Conservation (phyloP, 306 rosid genomes). For the Corylus heterophylla region DNA sequence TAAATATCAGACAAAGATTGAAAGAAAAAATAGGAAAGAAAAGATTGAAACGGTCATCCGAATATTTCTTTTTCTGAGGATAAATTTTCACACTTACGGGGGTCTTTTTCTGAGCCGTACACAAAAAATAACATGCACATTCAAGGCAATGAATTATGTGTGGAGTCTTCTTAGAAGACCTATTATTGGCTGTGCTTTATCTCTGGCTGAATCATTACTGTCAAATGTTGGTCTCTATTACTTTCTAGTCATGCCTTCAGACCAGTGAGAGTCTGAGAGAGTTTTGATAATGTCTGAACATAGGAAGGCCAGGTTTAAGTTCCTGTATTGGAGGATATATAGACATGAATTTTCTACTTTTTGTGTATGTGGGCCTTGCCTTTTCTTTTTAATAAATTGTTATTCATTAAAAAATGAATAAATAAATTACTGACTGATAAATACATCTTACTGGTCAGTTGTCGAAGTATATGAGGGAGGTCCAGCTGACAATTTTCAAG, state of each 20-base stretch:
- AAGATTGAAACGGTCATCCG: neutral
- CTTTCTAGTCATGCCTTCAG: neutral
- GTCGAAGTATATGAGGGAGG: constrained; percentile 72
- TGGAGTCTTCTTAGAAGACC: neutral
- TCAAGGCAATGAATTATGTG: neutral
- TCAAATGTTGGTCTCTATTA: neutral
- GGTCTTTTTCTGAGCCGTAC: neutral
- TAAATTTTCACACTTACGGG: neutral
- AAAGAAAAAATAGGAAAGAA: neutral
- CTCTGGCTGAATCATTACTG: neutral
- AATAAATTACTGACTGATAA: constrained; percentile 15
- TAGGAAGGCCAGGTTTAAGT: neutral
- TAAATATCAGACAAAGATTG: neutral
- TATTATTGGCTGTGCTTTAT: neutral
- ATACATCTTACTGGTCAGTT: constrained; percentile 47
- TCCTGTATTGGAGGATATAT: neutral
- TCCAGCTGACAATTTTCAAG: constrained; percentile 90
- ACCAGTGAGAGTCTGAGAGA: neutral
- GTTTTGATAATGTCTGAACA: neutral
- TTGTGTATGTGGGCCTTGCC: too few species aligned
- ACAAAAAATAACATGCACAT: neutral
- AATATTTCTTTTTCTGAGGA: neutral
- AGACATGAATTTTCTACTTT: neutral
- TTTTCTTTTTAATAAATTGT: too few species aligned
- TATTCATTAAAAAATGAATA: too few species aligned